These are phyloP conservation scores for Paraconiothyrium sp. DNA, from an alignment of 2,329 filamentous ascomycete species.

Conservation along the genomic window DNA sequence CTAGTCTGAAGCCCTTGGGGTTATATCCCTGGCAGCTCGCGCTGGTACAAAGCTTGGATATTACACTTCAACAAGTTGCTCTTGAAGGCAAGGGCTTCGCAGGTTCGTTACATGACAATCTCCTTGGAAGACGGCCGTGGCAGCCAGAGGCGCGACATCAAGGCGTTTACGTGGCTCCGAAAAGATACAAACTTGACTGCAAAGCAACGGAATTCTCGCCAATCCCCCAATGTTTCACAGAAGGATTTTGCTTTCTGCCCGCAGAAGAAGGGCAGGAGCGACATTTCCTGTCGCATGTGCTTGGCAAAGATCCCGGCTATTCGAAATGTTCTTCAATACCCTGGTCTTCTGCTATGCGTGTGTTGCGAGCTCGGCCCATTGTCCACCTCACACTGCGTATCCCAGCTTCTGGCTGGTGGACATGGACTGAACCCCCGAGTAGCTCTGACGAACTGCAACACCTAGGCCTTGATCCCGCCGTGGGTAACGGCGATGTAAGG, in stretches of 20 bases:
- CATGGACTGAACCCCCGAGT: background rate
- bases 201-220: background rate
- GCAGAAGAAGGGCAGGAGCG: background rate
- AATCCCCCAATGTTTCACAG: background rate
- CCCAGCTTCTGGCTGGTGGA: slow-evolving; percentile 27
- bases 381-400: slow-evolving; percentile 31
- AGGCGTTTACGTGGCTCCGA: slow-evolving; percentile 23
- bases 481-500: background rate
- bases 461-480: background rate
- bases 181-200: slow-evolving; percentile 9
- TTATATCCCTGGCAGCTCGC: slow-evolving; percentile 28
- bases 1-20: background rate
- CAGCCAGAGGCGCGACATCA: slow-evolving; percentile 15
- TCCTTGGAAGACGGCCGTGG: slow-evolving; percentile 15
- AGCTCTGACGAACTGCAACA: background rate
- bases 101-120: slow-evolving; percentile 4
- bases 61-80: slow-evolving; percentile 24
- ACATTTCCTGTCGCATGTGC: background rate
- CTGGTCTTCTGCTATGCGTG: slow-evolving; percentile 19
- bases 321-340: background rate
- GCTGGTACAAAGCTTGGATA: slow-evolving; percentile 26
- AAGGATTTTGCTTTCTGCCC: slow-evolving; percentile 19
- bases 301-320: background rate
- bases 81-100: slow-evolving; percentile 19
- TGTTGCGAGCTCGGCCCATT: slow-evolving; percentile 24